A percentile compares a stretch with the other conserved stretches of the same genome.
Conservation (phyloP, 495 filamentous ascomycete species). For the Cercophora samala region DNA sequence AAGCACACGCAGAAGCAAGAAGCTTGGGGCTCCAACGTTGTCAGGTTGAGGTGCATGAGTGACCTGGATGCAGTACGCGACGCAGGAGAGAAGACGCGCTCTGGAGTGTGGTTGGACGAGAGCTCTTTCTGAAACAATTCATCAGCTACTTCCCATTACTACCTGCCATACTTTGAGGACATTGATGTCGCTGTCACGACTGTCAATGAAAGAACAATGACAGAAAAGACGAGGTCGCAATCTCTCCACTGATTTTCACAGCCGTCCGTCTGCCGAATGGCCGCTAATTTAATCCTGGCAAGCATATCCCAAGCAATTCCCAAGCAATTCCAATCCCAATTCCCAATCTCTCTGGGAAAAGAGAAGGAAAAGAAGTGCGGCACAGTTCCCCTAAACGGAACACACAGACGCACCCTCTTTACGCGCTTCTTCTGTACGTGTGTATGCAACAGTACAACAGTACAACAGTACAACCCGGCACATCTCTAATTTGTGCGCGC, state of each 20-base stretch:
- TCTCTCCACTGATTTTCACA: not conserved
- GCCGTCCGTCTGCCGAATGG: slow-evolving; percentile 1
- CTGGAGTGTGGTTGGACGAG: not conserved
- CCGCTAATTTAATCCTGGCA: slow-evolving; percentile 7
- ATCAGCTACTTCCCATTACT: too few species aligned
- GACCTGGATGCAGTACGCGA: not conserved
- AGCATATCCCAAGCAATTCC: too few species aligned
- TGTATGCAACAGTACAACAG: too few species aligned
- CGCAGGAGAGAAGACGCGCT: not conserved
- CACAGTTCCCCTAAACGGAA: slow-evolving; percentile 10
- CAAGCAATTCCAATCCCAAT: not conserved
- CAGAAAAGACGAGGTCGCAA: not conserved
- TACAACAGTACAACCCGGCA: too few species aligned
- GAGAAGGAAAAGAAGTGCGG: not conserved
- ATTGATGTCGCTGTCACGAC: too few species aligned
- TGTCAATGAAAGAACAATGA: not conserved
- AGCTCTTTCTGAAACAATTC: not conserved
- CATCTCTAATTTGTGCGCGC: not conserved
- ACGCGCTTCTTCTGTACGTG: slow-evolving; percentile 18
- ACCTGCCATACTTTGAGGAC: too few species aligned
- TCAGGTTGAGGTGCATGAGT: not conserved
- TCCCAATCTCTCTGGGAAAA: not conserved
- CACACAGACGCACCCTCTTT: slow-evolving; percentile 29
- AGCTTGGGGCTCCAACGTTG: too few species aligned
- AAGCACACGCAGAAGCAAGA: not conserved